These are phyloP conservation scores for Cucurbita maxima DNA, from an alignment of 306 rosid species.

Conservation along the genomic window DNA sequence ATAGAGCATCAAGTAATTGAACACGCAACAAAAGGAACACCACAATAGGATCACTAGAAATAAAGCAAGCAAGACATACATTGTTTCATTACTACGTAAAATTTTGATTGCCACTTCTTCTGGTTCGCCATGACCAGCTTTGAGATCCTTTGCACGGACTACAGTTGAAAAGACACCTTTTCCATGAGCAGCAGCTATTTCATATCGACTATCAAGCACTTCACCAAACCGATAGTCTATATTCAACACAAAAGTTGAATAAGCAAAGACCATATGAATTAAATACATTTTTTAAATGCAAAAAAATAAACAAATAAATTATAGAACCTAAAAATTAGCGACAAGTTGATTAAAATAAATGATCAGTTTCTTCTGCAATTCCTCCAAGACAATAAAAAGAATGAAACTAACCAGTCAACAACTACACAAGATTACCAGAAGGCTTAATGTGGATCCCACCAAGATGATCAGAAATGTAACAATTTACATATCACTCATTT, in stretches of 20 bases:
- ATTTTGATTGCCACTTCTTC: slow-evolving; percentile 94
- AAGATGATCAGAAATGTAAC: not conserved
- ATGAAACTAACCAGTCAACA: not conserved
- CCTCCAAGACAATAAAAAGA: not conserved
- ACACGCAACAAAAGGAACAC: not conserved
- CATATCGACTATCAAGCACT: slow-evolving; percentile 87
- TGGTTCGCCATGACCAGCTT: slow-evolving; percentile 62
- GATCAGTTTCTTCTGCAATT: not conserved
- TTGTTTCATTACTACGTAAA: slow-evolving; percentile 90
- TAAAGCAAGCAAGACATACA: slow-evolving; percentile 33
- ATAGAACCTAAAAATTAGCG: not conserved
- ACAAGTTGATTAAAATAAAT: not conserved
- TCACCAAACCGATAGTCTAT: slow-evolving; percentile 88
- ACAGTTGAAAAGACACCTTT: slow-evolving; percentile 96
- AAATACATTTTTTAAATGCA: not conserved
- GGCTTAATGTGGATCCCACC: not conserved
- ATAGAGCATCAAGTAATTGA: slow-evolving; percentile 6
- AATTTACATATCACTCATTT: not conserved
- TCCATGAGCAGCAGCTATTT: slow-evolving; percentile 89
- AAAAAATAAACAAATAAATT: not conserved
- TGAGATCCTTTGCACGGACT: slow-evolving; percentile 81
- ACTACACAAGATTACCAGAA: not conserved
- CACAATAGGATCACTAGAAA: not conserved
- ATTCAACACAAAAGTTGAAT: slow-evolving; percentile 12
- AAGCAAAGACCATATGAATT: slow-evolving; percentile 6